Evolutionary conservation across 1,284 basidiomycete genomes (phyloP), one percentile per base, ranked within the genome.

Genomic region (Cutaneotrichosporon arboriforme): DNA sequence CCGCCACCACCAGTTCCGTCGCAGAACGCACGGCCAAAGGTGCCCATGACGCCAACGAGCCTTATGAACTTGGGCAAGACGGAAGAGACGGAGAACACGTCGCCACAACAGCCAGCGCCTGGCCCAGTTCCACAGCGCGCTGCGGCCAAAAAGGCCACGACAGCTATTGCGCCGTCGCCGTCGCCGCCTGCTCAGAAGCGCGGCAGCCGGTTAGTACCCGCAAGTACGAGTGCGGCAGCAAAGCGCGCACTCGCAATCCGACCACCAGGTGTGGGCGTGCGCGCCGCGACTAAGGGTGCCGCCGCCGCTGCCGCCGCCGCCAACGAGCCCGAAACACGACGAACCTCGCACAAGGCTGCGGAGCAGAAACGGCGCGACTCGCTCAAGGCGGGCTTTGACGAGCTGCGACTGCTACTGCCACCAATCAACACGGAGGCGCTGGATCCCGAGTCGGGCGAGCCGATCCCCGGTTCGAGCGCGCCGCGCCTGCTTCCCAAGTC

Each of bases 351-450:
- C 76, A 97, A 97, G 75, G 90, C 87, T 1, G 94, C 94, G 0
- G 94, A 98, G 74, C 94, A 98, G 72, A 94, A 96, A 71, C 85
- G 94, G 18, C 84, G 94, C 4, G 94, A 98, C 74, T 90, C 87
- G 36, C 83, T 98, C 61, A 98, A 98, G 77, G 86, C 86, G 10
- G 92, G 90, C 15, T 98, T 94, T 69, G 94, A 98, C 72, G 92
- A 97, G 60, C 81, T 98, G 12, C 87, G 94, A 13, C 75, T 80
- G 8, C 79, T 97, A 13, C 80, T 98, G 0, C 94, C 94, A 0
- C 87, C 90, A 2, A 89, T 97, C 65, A 75, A 76, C 58, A 71
- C 70, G 15, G 74, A 76, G 60, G 85, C 88, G 4, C 77, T 90
- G 12, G 86, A 87, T 22, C 82, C 82, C 0, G 85, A 87, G 58